Evolutionary conservation across 2,329 filamentous ascomycete genomes (phyloP).

Genomic region (Chaetomium sp.): DNA sequence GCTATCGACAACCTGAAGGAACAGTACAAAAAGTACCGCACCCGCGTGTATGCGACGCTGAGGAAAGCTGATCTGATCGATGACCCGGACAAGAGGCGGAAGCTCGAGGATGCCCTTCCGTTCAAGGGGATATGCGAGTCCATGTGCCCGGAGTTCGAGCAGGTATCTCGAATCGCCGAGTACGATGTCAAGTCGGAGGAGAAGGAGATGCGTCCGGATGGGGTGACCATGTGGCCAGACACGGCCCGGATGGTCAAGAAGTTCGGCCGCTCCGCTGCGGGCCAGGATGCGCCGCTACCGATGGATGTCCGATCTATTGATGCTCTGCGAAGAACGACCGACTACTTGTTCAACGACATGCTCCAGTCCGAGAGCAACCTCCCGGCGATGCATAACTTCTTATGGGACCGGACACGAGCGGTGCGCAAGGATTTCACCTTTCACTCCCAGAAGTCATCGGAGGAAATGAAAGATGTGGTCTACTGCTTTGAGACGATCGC

Average conservation of each 20-base stretch:
- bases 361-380: conserved; percentile 50
- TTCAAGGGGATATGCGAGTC: conserved; percentile 64
- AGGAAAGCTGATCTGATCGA: conserved; percentile 57
- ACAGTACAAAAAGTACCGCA: conserved; percentile 50
- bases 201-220: conserved; percentile 37
- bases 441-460: conserved; percentile 52
- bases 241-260: conserved; percentile 58
- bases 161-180: conserved; percentile 56
- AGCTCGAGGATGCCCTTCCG: conserved; percentile 55
- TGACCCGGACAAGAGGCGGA: conserved; percentile 57
- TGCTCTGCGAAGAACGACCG: conserved; percentile 51
- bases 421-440: conserved; percentile 64
- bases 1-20: conserved; percentile 51
- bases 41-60: conserved; percentile 49
- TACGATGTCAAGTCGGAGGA: conserved; percentile 52
- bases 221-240: conserved; percentile 39
- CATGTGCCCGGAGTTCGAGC: conserved; percentile 64
- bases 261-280: conserved; percentile 60
- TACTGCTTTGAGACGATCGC: conserved; percentile 61
- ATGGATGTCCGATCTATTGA: conserved; percentile 60
- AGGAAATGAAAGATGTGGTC: conserved; percentile 53
- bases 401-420: conserved; percentile 63
- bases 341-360: conserved; percentile 57
- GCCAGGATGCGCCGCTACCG: conserved; percentile 59
- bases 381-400: conserved; percentile 52